A percentile compares a stretch with the other conserved stretches of the same genome.
These are phyloP conservation scores for Xylariaceae sp. DNA, from an alignment of 2,329 filamentous ascomycete genomes.

Conservation along the genomic window DNA sequence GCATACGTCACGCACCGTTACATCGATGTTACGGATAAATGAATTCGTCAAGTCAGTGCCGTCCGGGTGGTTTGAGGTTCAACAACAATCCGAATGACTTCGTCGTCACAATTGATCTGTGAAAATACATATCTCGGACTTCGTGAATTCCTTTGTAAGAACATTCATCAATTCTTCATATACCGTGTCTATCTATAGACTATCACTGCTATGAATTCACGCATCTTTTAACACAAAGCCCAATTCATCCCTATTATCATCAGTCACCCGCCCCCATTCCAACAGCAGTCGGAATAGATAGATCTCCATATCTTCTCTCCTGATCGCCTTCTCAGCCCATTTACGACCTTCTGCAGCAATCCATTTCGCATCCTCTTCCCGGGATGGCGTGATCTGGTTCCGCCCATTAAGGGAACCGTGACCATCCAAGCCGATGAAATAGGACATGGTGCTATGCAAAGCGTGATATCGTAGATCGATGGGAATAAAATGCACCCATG, in stretches of 20 bases:
- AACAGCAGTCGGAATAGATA: constrained; percentile 73
- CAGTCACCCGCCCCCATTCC: constrained; percentile 68
- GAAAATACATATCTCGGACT: too few species aligned
- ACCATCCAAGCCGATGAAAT: constrained; percentile 59
- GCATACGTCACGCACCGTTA: constrained; percentile 13
- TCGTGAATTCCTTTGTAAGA: too few species aligned
- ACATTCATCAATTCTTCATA: not conserved
- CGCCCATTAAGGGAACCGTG: constrained; percentile 41
- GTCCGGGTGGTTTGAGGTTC: too few species aligned
- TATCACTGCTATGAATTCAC: not conserved
- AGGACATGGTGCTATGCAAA: constrained; percentile 67
- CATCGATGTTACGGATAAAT: not conserved
- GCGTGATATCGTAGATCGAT: constrained; percentile 68
- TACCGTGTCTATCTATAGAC: not conserved
- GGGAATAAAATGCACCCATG: constrained; percentile 79
- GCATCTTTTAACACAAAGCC: constrained; percentile 32
- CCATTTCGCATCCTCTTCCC: constrained; percentile 52
- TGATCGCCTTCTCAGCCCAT: constrained; percentile 59
- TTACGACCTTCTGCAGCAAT: constrained; percentile 61
- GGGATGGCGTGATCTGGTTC: constrained; percentile 43
- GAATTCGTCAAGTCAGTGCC: not conserved
- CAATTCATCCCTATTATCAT: constrained; percentile 52
- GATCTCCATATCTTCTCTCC: constrained; percentile 71
- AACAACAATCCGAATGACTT: too few species aligned
- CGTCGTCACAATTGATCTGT: too few species aligned